Evolutionary conservation across 1,284 basidiomycete genomes (phyloP), one percentile per base, ranked within the genome.

Genomic region (Mycena sp.): DNA sequence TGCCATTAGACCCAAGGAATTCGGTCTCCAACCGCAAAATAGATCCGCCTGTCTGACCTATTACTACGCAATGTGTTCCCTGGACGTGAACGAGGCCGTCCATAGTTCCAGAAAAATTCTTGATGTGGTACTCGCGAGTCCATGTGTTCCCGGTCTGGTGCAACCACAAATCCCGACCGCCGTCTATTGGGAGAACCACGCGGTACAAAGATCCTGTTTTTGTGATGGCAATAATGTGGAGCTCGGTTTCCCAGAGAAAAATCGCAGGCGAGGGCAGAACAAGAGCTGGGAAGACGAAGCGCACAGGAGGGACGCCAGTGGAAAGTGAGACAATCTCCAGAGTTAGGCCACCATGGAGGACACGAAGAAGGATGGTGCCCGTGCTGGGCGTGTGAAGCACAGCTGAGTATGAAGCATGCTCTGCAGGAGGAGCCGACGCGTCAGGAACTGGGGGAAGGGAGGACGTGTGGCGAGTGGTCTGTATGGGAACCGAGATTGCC

Each of bases 241-340:
- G 77, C 69, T 89, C 85, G 10, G 84, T 78, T 41, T 85, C 80
- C 72, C 83, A 88, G 16, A 89, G 73, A 64, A 91, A 82, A 57
- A 95, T 75, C 29, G 86, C 83, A 6, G 93, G 92, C 38, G 83
- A 80, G 21, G 90, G 83, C 9, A 92, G 76, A 38, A 96, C 77
- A n/a, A 83, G 73, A 19, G 90, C 86, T 26, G 94, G 92, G 69
- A 95, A 93, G 65, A 91, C 81, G 71, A 96, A 88, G 55, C 93
- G 88, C 63, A 95, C 81, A 12, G 90, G 87, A 43, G 84, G 78
- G 4, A 87, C 77, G 66, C 86, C 81, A 4, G 83, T 83, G 1
- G 90, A 87, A 44, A 95, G 80, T 2, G 92, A 90, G 30, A 90
- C 74, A 37, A 96, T 86, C 72, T 96, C 93, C 37, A 95, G 77